These are phyloP conservation scores for Parietaria judaica DNA, from an alignment of 306 rosid species.

Conservation along the genomic window DNA sequence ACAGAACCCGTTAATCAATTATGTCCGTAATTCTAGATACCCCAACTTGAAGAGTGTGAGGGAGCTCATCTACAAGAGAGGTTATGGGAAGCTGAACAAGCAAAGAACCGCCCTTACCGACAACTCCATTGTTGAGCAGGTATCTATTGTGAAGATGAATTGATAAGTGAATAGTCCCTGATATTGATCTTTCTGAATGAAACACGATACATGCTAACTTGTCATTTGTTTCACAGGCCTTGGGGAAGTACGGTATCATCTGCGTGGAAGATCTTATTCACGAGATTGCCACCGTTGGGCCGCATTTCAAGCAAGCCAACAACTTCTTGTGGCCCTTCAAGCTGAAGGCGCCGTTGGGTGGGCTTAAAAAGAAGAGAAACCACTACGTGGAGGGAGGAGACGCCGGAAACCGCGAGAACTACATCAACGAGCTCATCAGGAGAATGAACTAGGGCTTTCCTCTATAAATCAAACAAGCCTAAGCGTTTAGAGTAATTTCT, in stretches of 20 bases:
- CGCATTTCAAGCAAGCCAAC: slow-evolving; percentile 85
- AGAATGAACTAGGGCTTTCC: slow-evolving; percentile 54
- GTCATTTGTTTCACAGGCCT: slow-evolving; percentile 29
- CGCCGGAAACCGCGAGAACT: slow-evolving; percentile 88
- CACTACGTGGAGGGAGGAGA: slow-evolving; percentile 95
- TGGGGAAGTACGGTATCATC: slow-evolving; percentile 64
- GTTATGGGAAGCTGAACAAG: slow-evolving; percentile 66
- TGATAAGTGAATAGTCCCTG: too few relatives aligned
- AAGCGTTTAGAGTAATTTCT: not conserved
- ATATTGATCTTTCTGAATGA: too few relatives aligned
- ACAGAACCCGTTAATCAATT: not conserved
- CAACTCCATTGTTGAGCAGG: slow-evolving; percentile 70
- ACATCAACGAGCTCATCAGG: slow-evolving; percentile 74
- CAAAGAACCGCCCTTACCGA: slow-evolving; percentile 69
- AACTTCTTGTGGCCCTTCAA: slow-evolving; percentile 92
- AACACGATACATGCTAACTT: slow-evolving; percentile 10
- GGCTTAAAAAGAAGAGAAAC: slow-evolving; percentile 84
- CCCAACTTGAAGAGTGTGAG: slow-evolving; percentile 83
- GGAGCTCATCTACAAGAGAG: slow-evolving; percentile 79
- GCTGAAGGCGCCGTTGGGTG: slow-evolving; percentile 93
- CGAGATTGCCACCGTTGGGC: slow-evolving; percentile 81
- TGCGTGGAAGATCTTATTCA: slow-evolving; percentile 75
- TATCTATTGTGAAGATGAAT: not conserved
- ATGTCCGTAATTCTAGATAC: slow-evolving; percentile 30
- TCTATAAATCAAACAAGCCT: slow-evolving; percentile 16